Base-by-base conservation (phyloP, 306 rosid genomes). In the Acacia acuminata region DNA sequence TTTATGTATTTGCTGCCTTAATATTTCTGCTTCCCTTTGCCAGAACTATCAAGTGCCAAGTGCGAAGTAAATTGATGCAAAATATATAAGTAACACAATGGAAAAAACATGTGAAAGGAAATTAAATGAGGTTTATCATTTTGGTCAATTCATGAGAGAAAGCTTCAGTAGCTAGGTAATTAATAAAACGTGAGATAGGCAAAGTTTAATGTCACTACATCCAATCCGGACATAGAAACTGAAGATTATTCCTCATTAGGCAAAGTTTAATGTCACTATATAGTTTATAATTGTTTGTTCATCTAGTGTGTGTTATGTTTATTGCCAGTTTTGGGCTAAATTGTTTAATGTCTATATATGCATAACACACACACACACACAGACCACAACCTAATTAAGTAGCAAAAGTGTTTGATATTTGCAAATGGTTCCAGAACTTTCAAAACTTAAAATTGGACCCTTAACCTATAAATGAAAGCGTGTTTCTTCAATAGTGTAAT, bases 1-100 rank as follows among this genome's bases (percentile, higher is more conserved):
- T 86, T 53, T 82, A 74, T 93, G 90, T 17, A 93, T 78, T 85
- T 90, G 89, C 84, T 94, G 94, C 88, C 87, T 88, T 79, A 93
- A 86, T 51, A 82, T 60, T 68, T 88, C 91, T 76, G 84, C 94
- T 78, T 94, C 98, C 87, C 86, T 86, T 82, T 88, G 88, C 98
- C 96, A 94, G 79, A 91, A 87, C 98, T 93, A 87, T 78, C 83
- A 83, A 76, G 75, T 81, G 76, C 30, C 60, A 84, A 77, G 34
- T 32, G 34, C 2, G 2, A 32, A 32, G 82, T 73, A 73, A 69
- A 77, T 68, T 25, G 30, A 61, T 60, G 56, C 68, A 25, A 30
- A 45, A 14, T 38, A 38, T 38, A 1, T 77, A 30, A 77, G 38
- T 79, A 42, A 75, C 32, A 22, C 36, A 43, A 22, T 6, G n/a